phyloP scores from a whole-genome alignment of 257 asterid species.

The Marsdenia floribunda region DNA sequence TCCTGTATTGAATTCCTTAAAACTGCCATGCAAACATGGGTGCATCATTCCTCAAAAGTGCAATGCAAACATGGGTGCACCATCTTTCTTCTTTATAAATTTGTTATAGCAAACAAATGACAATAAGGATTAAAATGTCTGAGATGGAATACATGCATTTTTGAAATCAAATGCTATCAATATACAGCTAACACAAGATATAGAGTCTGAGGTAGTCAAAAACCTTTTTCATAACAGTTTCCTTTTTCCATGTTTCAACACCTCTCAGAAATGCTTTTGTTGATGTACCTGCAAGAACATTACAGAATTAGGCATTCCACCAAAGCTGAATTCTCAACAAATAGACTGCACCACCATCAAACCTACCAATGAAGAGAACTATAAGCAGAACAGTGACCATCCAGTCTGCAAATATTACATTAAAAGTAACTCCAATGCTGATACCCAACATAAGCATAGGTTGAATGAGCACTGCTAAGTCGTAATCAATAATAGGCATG shows the following conservation, averaged over 20 bases:
- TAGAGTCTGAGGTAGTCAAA: neutral
- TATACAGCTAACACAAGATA: too few species aligned
- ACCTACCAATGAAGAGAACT: conserved; percentile 70
- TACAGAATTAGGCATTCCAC: conserved; percentile 14
- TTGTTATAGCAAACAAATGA: neutral
- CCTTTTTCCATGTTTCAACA: conserved; percentile 88
- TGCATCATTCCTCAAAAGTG: neutral
- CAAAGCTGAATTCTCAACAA: conserved; percentile 5
- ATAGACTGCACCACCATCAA: conserved; percentile 12
- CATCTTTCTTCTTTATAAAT: neutral
- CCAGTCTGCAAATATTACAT: conserved; percentile 94
- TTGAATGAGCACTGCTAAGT: conserved; percentile 92
- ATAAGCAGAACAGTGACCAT: conserved; percentile 95
- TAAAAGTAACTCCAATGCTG: conserved; percentile 91
- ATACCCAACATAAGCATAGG: conserved; percentile 99
- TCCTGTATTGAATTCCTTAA: neutral
- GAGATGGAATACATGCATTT: neutral
- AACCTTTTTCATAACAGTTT: conserved; percentile 78
- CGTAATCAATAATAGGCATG: conserved; percentile 93
- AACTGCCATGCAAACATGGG: neutral
- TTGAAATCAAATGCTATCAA: neutral
- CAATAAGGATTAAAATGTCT: neutral
- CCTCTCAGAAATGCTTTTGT: conserved; percentile 89
- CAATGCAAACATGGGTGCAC: neutral
- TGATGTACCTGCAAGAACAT: conserved; percentile 60